Percentiles rank a stretch among this genome's conserved stretches.
Evolutionary conservation across 2,329 filamentous ascomycete species (phyloP).

Genomic region (Massarina eburnea): DNA sequence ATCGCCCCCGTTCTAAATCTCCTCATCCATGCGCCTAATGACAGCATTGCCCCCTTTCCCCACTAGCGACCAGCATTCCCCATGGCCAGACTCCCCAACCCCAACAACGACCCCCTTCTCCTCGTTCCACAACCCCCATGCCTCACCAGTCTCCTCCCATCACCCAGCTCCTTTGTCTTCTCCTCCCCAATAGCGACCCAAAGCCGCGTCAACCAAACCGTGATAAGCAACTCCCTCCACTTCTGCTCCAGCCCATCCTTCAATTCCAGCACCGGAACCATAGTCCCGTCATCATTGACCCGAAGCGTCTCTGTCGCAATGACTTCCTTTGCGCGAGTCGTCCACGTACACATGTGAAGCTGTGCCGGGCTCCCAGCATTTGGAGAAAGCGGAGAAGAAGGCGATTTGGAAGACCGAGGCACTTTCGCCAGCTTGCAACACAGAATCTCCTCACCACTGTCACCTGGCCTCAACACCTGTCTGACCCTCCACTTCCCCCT

Average conservation of each 20-base stretch:
- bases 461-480: slow-evolving; percentile 16
- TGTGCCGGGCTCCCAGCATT: neutral
- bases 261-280: slow-evolving; percentile 26
- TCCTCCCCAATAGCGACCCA: slow-evolving; percentile 32
- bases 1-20: too few relatives aligned
- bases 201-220: slow-evolving; percentile 25
- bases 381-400: neutral
- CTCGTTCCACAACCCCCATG: neutral
- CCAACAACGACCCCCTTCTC: neutral
- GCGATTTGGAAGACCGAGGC: slow-evolving; percentile 7
- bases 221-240: slow-evolving; percentile 26
- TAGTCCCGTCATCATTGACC: slow-evolving; percentile 16
- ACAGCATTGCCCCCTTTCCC: neutral
- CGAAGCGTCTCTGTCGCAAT: slow-evolving; percentile 24
- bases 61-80: neutral
- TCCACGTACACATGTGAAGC: neutral
- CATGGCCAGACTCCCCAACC: neutral
- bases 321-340: slow-evolving; percentile 1
- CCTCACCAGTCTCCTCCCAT: neutral
- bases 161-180: neutral
- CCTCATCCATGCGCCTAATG: too few relatives aligned
- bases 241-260: slow-evolving; percentile 20
- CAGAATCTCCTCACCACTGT: slow-evolving; percentile 16
- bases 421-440: slow-evolving; percentile 24
- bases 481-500: slow-evolving; percentile 17